Base-by-base conservation (phyloP, 106 monocot genomes). In the Vanilla planifolia region DNA sequence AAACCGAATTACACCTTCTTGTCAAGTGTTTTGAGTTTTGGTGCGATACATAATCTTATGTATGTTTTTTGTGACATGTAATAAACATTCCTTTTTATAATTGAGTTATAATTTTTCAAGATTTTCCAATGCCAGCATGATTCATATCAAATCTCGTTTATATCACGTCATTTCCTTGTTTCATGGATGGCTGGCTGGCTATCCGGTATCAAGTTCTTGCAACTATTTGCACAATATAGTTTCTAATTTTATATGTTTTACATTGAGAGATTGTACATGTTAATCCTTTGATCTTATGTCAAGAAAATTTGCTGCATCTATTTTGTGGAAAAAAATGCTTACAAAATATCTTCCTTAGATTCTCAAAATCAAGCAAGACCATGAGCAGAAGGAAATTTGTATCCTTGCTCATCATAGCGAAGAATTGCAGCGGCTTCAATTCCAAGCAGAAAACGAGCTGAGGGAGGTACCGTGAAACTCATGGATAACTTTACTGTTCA, bases 391-490 rank as follows among this genome's bases (percentile, higher is more conserved):
- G 63, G 98, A 92, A 73, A 42, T 59, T 33, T 77, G n/a, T 51
- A 62, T 92, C 51, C 75, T 60, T 59, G 61, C 72, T 48, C 72
- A 73, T 70, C 84, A 92, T 24, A 79, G 68, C 67, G 79, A 92
- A 73, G 98, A 98, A 59, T 52, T 92, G 53, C 78, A 88, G 33
- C 74, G 75, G 23, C 22, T 75, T 16, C 79, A 92, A 53, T 69
- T 85, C 66, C 82, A 92, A 57, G 64, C 88, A 67, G 98, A 98
- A 60, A 85, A 70, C 78, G 92, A 92, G 71, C 24, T 92, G 74
- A 98, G 84, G 52, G 98, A 98, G 87, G 98, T 98, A 67, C 8
- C 45, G 35, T 20, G 15, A 57, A 56, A 46, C 22, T 44, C 32
- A 17, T 15, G 16, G 21, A 16, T 19, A 3, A 29, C 27, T 65